phyloP scores from a whole-genome alignment of 139 green algal genomes.

The Volvox reticuliferus region DNA sequence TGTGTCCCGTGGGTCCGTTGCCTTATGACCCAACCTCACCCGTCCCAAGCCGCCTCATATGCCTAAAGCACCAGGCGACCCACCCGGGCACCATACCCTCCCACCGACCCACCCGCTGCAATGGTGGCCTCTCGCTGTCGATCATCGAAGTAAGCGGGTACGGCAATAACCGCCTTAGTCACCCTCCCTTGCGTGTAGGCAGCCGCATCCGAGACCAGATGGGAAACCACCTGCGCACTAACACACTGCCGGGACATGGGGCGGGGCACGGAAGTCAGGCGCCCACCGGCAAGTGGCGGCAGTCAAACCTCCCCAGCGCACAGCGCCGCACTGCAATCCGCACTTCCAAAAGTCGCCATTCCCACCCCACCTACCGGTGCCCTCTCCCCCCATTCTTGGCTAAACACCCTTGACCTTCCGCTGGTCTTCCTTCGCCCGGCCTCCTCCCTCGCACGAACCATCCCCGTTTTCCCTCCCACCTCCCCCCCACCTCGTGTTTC shows the following conservation, averaged over 20 bases:
- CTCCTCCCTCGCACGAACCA: too few species aligned
- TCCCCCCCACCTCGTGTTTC: neutral
- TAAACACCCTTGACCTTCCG: too few species aligned
- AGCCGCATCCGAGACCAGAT: slow-evolving; percentile 77
- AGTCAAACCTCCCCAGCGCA: too few species aligned
- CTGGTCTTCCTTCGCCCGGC: too few species aligned
- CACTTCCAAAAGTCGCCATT: too few species aligned
- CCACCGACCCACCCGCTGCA: slow-evolving; percentile 60
- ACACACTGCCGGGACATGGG: too few species aligned
- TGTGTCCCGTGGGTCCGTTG: neutral
- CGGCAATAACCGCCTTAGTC: slow-evolving; percentile 88
- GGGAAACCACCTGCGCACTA: slow-evolving; percentile 64
- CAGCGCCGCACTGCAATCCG: too few species aligned
- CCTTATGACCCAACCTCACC: too few species aligned
- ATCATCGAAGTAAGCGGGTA: slow-evolving; percentile 93
- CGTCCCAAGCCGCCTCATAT: neutral
- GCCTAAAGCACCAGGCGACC: neutral
- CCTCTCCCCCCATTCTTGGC: too few species aligned
- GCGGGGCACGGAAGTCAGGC: neutral
- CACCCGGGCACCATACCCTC: neutral
- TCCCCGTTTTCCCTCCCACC: neutral
- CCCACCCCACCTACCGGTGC: too few species aligned
- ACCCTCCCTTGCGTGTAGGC: slow-evolving; percentile 39
- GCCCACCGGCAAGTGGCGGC: too few species aligned
- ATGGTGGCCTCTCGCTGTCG: slow-evolving; percentile 83